Evolutionary conservation across 495 filamentous ascomycete genomes (phyloP), one percentile per base, ranked within the genome.

Genomic region (Annulohypoxylon stygium): DNA sequence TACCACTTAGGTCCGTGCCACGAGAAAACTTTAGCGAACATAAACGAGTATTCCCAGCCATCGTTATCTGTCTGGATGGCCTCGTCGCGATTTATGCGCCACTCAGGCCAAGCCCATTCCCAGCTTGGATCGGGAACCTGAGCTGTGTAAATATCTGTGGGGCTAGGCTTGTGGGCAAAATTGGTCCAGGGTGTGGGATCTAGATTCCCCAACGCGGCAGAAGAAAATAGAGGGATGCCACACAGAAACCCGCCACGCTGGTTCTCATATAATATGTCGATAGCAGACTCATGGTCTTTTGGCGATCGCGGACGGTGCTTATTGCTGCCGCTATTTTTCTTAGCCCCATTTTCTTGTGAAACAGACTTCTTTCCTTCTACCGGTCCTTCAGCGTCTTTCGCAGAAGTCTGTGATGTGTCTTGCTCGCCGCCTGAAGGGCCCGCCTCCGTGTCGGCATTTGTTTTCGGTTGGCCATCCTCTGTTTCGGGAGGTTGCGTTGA

Each of bases 1-100:
- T 93, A 97, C 93, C 94, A 98, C 18, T 90, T 90, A 30, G 92
- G 92, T 6, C 94, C 93, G 81, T 98, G 97, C 97, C 97, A 99
- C 1, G 90, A 88, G 61, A 93, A 95, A 12, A 82, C 83, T 51
- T 87, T 90, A 2, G 83, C 80, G 75, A 98, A 99, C 67, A 90
- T 91, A 82, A 97, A 93, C 20, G 91, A 92, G 76, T 99, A 99
- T 75, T 95, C 88, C 97, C 97, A 99, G 2, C 97, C 97, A 69
- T 97, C 93, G 67, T 95, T 91, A 74, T 98, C 97, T 9, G 93
- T 89, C 48, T 72, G n/a, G 16, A 77, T 75, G 69, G 93, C 90
- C n/a, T 89, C 88, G 7, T 93, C 91, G 86, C 94, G 93, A 76
- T 99, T 95, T 23, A 97, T 90, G 71, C 92, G 93, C 97, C 97